These are phyloP conservation scores for Acanthamoeba sp. DNA, from an alignment of 208 protist species.

Conservation along the genomic window DNA sequence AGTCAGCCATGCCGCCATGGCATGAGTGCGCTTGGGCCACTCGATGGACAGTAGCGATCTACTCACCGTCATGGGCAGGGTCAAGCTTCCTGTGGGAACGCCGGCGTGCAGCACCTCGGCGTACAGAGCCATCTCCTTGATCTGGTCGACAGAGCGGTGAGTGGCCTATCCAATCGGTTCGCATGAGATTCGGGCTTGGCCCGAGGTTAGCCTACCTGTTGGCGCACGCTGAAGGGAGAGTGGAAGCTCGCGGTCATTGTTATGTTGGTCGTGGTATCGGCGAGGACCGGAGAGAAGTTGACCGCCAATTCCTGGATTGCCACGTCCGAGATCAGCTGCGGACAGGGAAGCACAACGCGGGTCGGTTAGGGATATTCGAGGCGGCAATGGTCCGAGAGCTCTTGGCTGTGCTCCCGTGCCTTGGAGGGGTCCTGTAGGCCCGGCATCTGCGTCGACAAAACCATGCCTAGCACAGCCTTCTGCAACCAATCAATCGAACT, in stretches of 20 bases:
- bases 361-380: no score
- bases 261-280: not conserved
- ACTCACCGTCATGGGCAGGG: not conserved
- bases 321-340: conserved; percentile 15
- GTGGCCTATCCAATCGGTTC: not conserved
- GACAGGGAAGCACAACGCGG: no score
- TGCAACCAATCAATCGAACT: conserved; percentile 52
- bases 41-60: not conserved
- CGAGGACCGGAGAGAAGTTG: conserved; percentile 22
- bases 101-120: not conserved
- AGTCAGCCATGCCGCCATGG: no score
- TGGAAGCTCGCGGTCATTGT: conserved; percentile 4
- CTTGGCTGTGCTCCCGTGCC: not conserved
- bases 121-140: not conserved
- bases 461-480: not conserved
- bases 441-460: not conserved
- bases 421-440: not conserved
- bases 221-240: not conserved
- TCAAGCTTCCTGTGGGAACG: not conserved
- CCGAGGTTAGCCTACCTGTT: not conserved
- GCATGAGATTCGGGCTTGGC: not conserved
- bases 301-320: not conserved
- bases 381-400: no score
- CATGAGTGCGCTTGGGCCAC: no score
- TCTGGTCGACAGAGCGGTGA: not conserved